A percentile compares a stretch with the other conserved stretches of the same genome.
phyloP scores from a whole-genome alignment of 2,329 filamentous ascomycete species.

The Boeremia lycopersici region DNA sequence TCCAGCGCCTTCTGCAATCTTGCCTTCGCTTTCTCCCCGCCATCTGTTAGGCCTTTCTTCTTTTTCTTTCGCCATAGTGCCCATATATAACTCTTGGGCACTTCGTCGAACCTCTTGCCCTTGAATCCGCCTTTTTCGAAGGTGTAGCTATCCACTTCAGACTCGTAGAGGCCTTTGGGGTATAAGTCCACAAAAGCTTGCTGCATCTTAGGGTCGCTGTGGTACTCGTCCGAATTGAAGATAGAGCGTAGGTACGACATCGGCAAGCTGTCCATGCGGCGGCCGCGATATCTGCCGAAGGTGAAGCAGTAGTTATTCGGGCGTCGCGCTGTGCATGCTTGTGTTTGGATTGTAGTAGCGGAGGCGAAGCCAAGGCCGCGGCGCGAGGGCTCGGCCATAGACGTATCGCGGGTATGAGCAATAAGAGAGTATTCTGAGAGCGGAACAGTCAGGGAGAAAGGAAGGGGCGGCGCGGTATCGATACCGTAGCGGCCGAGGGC shows the following conservation, averaged over 20 bases:
- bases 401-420: background rate
- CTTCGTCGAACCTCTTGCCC: slow-evolving; percentile 12
- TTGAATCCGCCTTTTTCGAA: slow-evolving; percentile 12
- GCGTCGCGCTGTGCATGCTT: background rate
- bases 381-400: background rate
- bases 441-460: slow-evolving; percentile 11
- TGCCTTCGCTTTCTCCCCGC: slow-evolving; percentile 1
- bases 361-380: slow-evolving; percentile 9
- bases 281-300: slow-evolving; percentile 8
- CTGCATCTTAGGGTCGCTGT: slow-evolving; percentile 3
- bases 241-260: slow-evolving; percentile 9
- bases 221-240: slow-evolving; percentile 1
- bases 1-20: slow-evolving; percentile 9
- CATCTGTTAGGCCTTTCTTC: background rate
- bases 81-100: slow-evolving; percentile 10
- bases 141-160: slow-evolving; percentile 5
- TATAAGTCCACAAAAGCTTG: slow-evolving; percentile 10
- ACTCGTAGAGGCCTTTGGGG: slow-evolving; percentile 12
- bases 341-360: background rate
- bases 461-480: background rate
- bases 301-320: slow-evolving; percentile 16
- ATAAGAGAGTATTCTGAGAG: slow-evolving; percentile 6
- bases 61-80: slow-evolving; percentile 2
- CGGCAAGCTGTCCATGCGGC: slow-evolving; percentile 15
- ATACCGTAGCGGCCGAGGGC: slow-evolving; percentile 18